A percentile compares a stretch with the other conserved stretches of the same genome.
phyloP scores from a whole-genome alignment of 371 early-diverging fungal species.

The Rhizopus arrhizus region DNA sequence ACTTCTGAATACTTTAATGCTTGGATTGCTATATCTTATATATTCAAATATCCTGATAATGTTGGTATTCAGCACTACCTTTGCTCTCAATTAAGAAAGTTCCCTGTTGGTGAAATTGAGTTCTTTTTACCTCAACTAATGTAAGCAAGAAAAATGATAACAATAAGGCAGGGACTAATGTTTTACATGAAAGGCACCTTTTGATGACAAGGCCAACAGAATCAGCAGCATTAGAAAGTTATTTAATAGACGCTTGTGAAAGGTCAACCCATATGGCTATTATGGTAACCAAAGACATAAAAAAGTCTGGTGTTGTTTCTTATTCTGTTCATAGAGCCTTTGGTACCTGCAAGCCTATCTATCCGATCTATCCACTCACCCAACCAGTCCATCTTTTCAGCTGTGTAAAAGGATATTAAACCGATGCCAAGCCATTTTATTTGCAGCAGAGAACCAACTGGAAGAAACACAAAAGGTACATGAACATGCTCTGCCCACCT shows the following conservation, averaged over 20 bases:
- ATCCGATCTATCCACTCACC: slow-evolving; percentile 62
- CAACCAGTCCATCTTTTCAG: slow-evolving; percentile 62
- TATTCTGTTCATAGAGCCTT: slow-evolving; percentile 55
- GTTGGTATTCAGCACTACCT: slow-evolving; percentile 93
- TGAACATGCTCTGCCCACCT: slow-evolving; percentile 76
- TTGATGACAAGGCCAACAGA: slow-evolving; percentile 70
- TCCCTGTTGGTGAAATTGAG: slow-evolving; percentile 73
- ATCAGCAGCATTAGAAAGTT: slow-evolving; percentile 75
- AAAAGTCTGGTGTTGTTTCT: background rate
- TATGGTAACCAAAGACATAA: slow-evolving; percentile 52
- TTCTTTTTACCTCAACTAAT: slow-evolving; percentile 88
- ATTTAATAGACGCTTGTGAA: slow-evolving; percentile 71
- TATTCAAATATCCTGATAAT: slow-evolving; percentile 80
- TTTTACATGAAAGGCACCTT: slow-evolving; percentile 63
- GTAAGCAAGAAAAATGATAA: slow-evolving; percentile 43
- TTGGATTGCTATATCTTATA: slow-evolving; percentile 88
- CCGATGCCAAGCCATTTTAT: slow-evolving; percentile 75
- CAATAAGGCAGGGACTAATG: background rate
- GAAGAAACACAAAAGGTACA: slow-evolving; percentile 55
- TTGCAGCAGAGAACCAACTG: slow-evolving; percentile 37
- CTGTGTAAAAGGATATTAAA: slow-evolving; percentile 75
- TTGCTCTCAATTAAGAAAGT: slow-evolving; percentile 81
- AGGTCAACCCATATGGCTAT: slow-evolving; percentile 80
- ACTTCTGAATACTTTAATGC: slow-evolving; percentile 89
- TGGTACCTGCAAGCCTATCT: slow-evolving; percentile 88